phyloP scores from a whole-genome alignment of 208 protist species.

The Leishmania tropica region DNA sequence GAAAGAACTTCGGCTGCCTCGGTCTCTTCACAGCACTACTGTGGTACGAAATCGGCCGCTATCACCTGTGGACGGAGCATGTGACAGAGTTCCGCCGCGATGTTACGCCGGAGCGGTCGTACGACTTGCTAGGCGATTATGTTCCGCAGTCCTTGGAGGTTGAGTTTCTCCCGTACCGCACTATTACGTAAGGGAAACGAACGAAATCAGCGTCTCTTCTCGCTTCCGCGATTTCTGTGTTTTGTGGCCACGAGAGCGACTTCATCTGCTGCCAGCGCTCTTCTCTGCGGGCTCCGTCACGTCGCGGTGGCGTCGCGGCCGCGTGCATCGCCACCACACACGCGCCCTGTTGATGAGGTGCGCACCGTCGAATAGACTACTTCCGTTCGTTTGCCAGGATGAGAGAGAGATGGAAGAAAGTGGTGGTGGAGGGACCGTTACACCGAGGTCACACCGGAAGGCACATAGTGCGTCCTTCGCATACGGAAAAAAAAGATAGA shows the following conservation, averaged over 20 bases:
- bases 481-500: neutral
- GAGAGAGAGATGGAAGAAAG: neutral
- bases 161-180: slow-evolving; percentile 41
- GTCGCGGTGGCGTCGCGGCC: neutral
- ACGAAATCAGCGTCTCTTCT: neutral
- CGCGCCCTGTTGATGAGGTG: neutral
- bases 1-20: slow-evolving; percentile 38
- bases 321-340: neutral
- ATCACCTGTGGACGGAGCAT: slow-evolving; percentile 82
- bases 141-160: slow-evolving; percentile 50
- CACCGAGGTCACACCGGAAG: neutral
- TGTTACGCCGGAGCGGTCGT: slow-evolving; percentile 63
- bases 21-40: slow-evolving; percentile 56
- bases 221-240: neutral
- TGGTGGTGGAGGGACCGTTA: neutral
- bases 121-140: slow-evolving; percentile 75
- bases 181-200: neutral
- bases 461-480: neutral
- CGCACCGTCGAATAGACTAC: neutral
- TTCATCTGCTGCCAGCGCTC: neutral
- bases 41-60: slow-evolving; percentile 89
- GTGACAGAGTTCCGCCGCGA: slow-evolving; percentile 63
- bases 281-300: neutral
- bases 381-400: neutral
- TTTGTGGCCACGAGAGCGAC: no score